Evolutionary conservation across 768 basidiomycete genomes (phyloP), one percentile per base, ranked within the genome.

Genomic region (Exidia glandulosa): DNA sequence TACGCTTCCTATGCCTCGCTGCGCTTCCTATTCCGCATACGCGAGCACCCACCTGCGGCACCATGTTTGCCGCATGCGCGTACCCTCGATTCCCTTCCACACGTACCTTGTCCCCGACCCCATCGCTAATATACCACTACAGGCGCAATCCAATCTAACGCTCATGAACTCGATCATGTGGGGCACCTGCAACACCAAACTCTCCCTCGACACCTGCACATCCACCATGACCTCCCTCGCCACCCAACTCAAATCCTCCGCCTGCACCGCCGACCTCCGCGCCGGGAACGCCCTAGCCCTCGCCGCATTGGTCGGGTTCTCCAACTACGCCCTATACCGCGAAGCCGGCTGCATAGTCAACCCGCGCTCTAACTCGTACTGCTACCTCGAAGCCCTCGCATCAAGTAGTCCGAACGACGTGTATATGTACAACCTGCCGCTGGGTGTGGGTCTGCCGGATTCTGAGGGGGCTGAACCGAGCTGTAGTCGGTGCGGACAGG

Each of bases 101-200:
- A 64, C 63, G 33, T 64, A n/a, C 64, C 57, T 61, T 64, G 52
- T 60, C 58, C 27, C 52, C 50, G 33, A 56, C 57, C 45, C n/a
- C n/a, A n/a, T n/a, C 55, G 56, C 25, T 31, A 55, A 34, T 54
- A 52, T 52, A 56, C 57, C 36, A 36, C 63, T 70, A 69, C 74
- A 90, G 87, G 83, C 85, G 33, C 86, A 87, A 71, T 67, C 70
- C 2, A 84, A 88, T 70, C 67, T 82, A 41, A 79, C 81, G 1
- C 68, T 78, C 34, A 75, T 90, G 66, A 92, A 91, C 66, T 70
- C 74, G 9, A 74, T 90, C 56, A 67, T 92, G 6, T 89, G 88
- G 85, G 88, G 87, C 2, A 89, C 86, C 0, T 94, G 91, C 70
- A 85, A 90, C 64, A 87, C 88, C 5, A 71, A 68, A 16, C 66